Conservation (phyloP, 1,284 basidiomycete genomes). For the Flammula alnicola region DNA sequence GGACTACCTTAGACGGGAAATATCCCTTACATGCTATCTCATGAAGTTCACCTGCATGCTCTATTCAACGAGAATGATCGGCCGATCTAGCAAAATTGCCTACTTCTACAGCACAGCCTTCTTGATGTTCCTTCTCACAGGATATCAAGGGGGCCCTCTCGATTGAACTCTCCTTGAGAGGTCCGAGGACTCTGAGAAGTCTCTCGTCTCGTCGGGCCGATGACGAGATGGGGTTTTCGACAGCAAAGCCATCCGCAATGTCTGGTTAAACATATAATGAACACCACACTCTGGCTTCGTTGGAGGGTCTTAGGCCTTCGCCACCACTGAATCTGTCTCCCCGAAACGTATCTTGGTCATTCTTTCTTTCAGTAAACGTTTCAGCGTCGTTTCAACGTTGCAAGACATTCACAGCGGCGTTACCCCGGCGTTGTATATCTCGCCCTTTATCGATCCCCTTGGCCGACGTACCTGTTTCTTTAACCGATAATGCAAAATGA, state of each 20-base stretch:
- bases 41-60: no score
- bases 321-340: background rate
- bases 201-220: slow-evolving; percentile 5
- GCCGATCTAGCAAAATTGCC: slow-evolving; percentile 1
- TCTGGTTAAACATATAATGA: background rate
- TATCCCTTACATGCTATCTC: no score
- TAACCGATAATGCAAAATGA: background rate
- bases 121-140: background rate
- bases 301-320: background rate
- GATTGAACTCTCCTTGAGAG: slow-evolving; percentile 4
- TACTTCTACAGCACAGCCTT: slow-evolving; percentile 9
- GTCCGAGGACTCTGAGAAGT: slow-evolving; percentile 4
- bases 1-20: no score
- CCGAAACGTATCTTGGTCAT: background rate
- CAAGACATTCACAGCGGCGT: background rate
- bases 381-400: background rate
- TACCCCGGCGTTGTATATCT: background rate
- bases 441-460: background rate
- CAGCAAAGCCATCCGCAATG: background rate
- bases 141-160: slow-evolving; percentile 1
- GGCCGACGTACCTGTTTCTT: background rate
- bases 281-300: background rate
- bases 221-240: background rate
- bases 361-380: no score
- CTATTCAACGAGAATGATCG: slow-evolving; percentile 1